phyloP scores from a whole-genome alignment of 371 early-diverging fungal species.

The Choanephora cucurbitarum region DNA sequence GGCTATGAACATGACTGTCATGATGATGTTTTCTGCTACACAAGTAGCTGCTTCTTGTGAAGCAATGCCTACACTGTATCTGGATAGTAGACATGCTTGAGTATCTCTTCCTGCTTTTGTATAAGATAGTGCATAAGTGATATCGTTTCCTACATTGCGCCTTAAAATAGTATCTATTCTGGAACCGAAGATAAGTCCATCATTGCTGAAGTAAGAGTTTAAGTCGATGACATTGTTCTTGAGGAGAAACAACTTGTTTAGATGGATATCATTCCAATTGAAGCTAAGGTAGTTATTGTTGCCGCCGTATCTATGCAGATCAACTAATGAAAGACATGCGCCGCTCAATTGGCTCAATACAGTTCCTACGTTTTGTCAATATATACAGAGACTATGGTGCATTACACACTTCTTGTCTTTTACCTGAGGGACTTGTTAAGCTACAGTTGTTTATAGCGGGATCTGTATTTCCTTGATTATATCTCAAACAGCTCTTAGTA shows the following conservation, averaged over 20 bases:
- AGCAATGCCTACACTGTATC: slow-evolving; percentile 45
- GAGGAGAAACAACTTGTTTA: slow-evolving; percentile 9
- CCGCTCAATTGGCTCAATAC: slow-evolving; percentile 8
- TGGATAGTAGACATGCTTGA: slow-evolving; percentile 40
- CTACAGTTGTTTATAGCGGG: slow-evolving; percentile 32
- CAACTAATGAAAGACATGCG: slow-evolving; percentile 12
- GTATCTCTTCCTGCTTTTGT: slow-evolving; percentile 36
- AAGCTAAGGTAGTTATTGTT: slow-evolving; percentile 16
- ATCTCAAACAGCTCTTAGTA: slow-evolving; percentile 36
- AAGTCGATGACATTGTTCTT: slow-evolving; percentile 12
- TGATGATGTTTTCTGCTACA: slow-evolving; percentile 55
- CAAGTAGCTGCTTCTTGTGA: slow-evolving; percentile 53
- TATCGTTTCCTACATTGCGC: slow-evolving; percentile 42
- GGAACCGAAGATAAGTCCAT: slow-evolving; percentile 31
- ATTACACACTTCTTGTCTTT: slow-evolving; percentile 30
- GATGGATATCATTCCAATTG: slow-evolving; percentile 25
- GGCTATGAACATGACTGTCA: slow-evolving; percentile 45
- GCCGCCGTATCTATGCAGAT: slow-evolving; percentile 4
- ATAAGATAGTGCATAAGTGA: slow-evolving; percentile 45
- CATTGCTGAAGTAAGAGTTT: slow-evolving; percentile 10
- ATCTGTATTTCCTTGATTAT: slow-evolving; percentile 20
- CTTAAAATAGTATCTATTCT: slow-evolving; percentile 30
- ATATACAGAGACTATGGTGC: not conserved
- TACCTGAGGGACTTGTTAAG: slow-evolving; percentile 31
- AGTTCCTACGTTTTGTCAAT: slow-evolving; percentile 1